Percentiles rank a stretch among this genome's conserved stretches.
Conservation (phyloP, 345 rosid species). For the Salix dunnii region DNA sequence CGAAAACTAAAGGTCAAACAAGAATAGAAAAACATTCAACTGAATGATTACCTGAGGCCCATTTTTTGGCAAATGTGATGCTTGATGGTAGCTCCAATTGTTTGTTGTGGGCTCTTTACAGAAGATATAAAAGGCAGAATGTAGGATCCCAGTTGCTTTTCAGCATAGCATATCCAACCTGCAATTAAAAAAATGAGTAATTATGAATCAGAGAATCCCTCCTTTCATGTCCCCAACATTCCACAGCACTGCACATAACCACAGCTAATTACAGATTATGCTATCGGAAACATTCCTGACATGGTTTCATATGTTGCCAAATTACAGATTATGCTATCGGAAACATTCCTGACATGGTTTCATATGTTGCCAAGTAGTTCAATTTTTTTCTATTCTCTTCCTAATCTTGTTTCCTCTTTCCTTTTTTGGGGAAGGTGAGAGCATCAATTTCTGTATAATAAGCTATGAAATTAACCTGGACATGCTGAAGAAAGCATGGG, state of each 20-base stretch:
- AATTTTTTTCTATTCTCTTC: not conserved
- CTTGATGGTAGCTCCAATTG: conserved; percentile 80
- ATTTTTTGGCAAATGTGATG: conserved; percentile 56
- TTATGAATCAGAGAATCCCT: not conserved
- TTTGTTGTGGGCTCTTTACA: conserved; percentile 95
- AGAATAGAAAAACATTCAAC: not conserved
- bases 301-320: not conserved
- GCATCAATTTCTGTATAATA: not conserved
- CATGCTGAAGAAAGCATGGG: conserved; percentile 93
- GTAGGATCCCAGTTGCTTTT: conserved; percentile 80
- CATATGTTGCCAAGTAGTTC: not conserved
- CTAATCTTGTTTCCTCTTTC: not conserved
- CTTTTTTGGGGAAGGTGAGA: not conserved
- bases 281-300: not conserved
- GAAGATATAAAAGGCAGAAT: conserved; percentile 79
- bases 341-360: not conserved
- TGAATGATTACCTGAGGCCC: conserved; percentile 66
- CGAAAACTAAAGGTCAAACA: not conserved
- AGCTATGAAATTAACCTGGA: conserved; percentile 58
- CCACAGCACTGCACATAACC: not conserved
- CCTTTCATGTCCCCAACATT: not conserved
- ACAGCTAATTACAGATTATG: not conserved
- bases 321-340: not conserved
- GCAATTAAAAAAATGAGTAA: conserved; percentile 21
- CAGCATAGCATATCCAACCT: conserved; percentile 99